A percentile compares a stretch with the other conserved stretches of the same genome.
phyloP scores from a whole-genome alignment of 805 yeast genomes.

The Saturnispora sanitii region DNA sequence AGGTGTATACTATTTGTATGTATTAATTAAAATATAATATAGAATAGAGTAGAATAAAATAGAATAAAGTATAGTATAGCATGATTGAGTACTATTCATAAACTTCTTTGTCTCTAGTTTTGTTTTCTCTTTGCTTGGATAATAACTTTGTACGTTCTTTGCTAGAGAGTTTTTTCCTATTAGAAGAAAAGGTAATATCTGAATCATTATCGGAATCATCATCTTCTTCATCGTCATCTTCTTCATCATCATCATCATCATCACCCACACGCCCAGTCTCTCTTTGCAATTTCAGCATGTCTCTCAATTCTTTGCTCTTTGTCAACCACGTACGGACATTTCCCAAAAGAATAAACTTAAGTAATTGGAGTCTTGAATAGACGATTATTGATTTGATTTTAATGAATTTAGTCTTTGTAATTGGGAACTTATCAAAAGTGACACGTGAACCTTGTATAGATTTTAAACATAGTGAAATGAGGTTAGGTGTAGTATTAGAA shows the following conservation, averaged over 20 bases:
- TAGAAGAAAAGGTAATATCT: neutral
- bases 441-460: slow-evolving; percentile 19
- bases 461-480: neutral
- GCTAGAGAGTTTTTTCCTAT: neutral
- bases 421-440: slow-evolving; percentile 23
- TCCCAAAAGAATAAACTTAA: slow-evolving; percentile 43
- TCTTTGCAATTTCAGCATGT: slow-evolving; percentile 11
- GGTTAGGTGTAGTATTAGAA: neutral
- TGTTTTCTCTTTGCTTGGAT: slow-evolving; percentile 3
- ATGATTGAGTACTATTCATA: neutral
- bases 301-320: slow-evolving; percentile 19
- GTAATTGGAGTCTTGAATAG: slow-evolving; percentile 36
- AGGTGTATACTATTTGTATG: neutral
- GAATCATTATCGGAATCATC: slow-evolving; percentile 3
- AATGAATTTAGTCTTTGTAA: slow-evolving; percentile 36
- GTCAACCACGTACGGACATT: slow-evolving; percentile 43
- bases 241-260: slow-evolving; percentile 9
- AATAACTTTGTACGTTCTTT: slow-evolving; percentile 7
- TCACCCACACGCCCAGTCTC: slow-evolving; percentile 12
- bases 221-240: slow-evolving; percentile 9
- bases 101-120: slow-evolving; percentile 1
- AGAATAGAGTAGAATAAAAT: too few relatives aligned
- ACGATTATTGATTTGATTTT: slow-evolving; percentile 43
- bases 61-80: too few relatives aligned
- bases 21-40: too few relatives aligned